Conservation (phyloP, 208 protist species). For the Crithidia bombi region DNA sequence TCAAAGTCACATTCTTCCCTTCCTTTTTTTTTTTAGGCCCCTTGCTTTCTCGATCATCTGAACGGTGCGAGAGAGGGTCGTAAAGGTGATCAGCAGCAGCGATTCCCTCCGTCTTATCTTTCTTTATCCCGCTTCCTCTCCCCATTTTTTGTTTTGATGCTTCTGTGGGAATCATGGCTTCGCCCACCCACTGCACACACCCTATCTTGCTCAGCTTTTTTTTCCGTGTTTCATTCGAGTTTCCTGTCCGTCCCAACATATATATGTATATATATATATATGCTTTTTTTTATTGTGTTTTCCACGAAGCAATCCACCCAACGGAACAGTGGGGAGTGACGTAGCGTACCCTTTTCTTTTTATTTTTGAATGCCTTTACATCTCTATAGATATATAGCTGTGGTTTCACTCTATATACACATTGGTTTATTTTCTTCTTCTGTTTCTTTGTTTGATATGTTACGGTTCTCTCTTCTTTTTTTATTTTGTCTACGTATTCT, state of each 20-base stretch:
- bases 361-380: too few species aligned
- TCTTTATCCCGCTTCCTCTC: background rate
- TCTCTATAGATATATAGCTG: too few species aligned
- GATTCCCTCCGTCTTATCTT: too few species aligned
- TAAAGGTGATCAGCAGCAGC: too few species aligned
- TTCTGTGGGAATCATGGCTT: too few species aligned
- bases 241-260: background rate
- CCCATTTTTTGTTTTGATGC: background rate
- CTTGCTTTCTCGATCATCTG: too few species aligned
- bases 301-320: too few species aligned
- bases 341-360: background rate
- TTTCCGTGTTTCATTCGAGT: background rate
- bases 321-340: too few species aligned
- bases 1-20: background rate
- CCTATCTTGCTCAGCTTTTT: too few species aligned
- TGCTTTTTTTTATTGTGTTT: background rate
- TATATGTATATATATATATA: background rate
- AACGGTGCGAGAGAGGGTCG: too few species aligned
- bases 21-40: conserved; percentile 10
- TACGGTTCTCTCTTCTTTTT: conserved; percentile 5
- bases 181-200: too few species aligned
- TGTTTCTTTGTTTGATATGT: conserved; percentile 25
- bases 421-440: background rate
- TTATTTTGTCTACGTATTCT: conserved; percentile 19
- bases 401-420: too few species aligned